Conservation (phyloP, 164 flowering plant genomes). For the Tinospora cordifolia region DNA sequence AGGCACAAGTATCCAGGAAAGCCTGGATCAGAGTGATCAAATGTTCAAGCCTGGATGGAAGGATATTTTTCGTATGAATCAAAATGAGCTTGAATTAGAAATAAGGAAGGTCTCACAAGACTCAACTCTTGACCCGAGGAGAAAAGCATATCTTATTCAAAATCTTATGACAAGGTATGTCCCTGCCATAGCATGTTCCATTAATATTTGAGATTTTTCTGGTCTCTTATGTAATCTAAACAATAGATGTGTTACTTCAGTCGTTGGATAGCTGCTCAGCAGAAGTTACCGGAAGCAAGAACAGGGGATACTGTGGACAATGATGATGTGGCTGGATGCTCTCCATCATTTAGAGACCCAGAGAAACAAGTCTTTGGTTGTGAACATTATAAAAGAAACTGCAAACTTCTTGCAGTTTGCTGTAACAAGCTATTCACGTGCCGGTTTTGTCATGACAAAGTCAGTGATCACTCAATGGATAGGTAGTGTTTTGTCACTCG, state of each 20-base stretch:
- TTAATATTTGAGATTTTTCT: conserved; percentile 3
- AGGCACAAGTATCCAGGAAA: conserved; percentile 50
- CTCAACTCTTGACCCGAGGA: conserved; percentile 79
- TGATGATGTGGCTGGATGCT: conserved; percentile 48
- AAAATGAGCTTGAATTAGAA: conserved; percentile 89
- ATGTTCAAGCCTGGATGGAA: conserved; percentile 97
- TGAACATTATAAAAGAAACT: conserved; percentile 93
- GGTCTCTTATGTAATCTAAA: conserved; percentile 12
- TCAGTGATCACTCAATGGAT: conserved; percentile 93
- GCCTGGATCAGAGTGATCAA: conserved; percentile 48
- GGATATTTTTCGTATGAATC: conserved; percentile 89
- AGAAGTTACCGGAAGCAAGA: conserved; percentile 55
- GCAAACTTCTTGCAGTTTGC: conserved; percentile 86
- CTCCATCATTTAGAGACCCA: conserved; percentile 73
- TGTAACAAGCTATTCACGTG: conserved; percentile 83
- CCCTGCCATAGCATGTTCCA: conserved; percentile 1
- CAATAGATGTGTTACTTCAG: conserved; percentile 26
- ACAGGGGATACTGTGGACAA: conserved; percentile 37
- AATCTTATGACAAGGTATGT: conserved; percentile 90
- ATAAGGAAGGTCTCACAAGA: conserved; percentile 80
- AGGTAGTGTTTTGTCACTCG: conserved; percentile 36
- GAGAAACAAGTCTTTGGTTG: conserved; percentile 75
- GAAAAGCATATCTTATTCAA: conserved; percentile 83
- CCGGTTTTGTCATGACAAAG: conserved; percentile 90
- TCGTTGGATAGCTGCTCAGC: conserved; percentile 97